Evolutionary conservation across 2,329 filamentous ascomycete genomes (phyloP).

Genomic region (Penicillium corylophilum): DNA sequence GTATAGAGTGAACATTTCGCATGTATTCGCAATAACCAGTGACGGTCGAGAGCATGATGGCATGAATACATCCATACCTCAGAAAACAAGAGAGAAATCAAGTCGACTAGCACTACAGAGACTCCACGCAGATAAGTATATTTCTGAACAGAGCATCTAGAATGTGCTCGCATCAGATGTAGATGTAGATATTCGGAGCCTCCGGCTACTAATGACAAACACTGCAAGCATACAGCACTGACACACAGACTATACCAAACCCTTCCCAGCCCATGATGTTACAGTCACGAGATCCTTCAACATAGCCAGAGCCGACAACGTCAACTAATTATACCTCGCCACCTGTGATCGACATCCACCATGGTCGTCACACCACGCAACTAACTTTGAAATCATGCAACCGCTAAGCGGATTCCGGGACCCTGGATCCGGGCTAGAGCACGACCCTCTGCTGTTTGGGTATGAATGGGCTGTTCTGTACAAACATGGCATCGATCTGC

Average conservation of each 20-base stretch:
- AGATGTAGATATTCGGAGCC: neutral
- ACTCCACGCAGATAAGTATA: neutral
- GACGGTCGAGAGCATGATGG: neutral
- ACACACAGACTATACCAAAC: too few relatives aligned
- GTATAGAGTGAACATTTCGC: neutral
- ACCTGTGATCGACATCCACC: neutral
- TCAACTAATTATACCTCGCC: neutral
- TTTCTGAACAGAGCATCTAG: too few relatives aligned
- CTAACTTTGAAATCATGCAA: neutral
- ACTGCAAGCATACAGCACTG: neutral
- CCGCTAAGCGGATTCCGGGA: neutral
- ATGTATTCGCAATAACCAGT: neutral
- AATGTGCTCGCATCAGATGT: neutral
- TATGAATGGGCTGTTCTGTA: neutral
- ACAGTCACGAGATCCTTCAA: neutral
- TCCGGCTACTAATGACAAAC: neutral
- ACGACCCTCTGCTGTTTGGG: neutral
- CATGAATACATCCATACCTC: neutral
- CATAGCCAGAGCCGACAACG: neutral
- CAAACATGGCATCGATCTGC: slow-evolving; percentile 4
- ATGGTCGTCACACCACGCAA: neutral
- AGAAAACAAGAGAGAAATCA: neutral
- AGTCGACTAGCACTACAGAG: neutral
- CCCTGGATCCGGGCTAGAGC: neutral
- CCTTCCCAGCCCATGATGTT: neutral